These are phyloP conservation scores for Aquilaria sinensis DNA, from an alignment of 345 rosid species.

Conservation along the genomic window DNA sequence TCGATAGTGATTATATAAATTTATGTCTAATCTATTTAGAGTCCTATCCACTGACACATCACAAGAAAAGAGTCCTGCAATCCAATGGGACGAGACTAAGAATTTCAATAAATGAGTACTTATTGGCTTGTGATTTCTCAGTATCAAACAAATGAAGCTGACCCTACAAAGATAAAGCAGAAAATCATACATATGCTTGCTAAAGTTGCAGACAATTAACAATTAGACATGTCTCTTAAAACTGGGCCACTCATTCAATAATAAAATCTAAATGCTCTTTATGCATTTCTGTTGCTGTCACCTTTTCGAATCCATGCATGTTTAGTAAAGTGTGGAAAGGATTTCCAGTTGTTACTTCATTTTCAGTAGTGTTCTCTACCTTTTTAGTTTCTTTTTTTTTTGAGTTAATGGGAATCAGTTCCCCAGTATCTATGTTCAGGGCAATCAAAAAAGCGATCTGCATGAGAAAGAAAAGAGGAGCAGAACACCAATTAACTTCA, in stretches of 20 bases:
- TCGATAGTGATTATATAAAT: not conserved
- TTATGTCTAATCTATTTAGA: no score
- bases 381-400: no score
- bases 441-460: slow-evolving; percentile 3
- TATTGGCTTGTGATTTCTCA: not conserved
- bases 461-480: slow-evolving; percentile 32
- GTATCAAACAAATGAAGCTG: not conserved
- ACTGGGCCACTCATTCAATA: not conserved
- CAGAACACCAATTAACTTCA: slow-evolving; percentile 17
- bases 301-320: slow-evolving; percentile 5
- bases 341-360: slow-evolving; percentile 4
- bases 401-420: slow-evolving; percentile 16
- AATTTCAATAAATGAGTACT: not conserved
- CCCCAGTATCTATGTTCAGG: slow-evolving; percentile 16
- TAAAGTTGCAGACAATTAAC: no score
- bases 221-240: no score
- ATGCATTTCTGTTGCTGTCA: slow-evolving; percentile 5
- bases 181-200: not conserved
- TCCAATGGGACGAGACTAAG: no score
- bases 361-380: slow-evolving; percentile 15
- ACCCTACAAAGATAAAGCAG: not conserved
- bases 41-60: not conserved
- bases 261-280: slow-evolving; percentile 6
- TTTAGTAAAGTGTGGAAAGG: not conserved
- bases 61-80: not conserved